Conservation (phyloP, 441 rosid genomes). For the Populus hybrid region DNA sequence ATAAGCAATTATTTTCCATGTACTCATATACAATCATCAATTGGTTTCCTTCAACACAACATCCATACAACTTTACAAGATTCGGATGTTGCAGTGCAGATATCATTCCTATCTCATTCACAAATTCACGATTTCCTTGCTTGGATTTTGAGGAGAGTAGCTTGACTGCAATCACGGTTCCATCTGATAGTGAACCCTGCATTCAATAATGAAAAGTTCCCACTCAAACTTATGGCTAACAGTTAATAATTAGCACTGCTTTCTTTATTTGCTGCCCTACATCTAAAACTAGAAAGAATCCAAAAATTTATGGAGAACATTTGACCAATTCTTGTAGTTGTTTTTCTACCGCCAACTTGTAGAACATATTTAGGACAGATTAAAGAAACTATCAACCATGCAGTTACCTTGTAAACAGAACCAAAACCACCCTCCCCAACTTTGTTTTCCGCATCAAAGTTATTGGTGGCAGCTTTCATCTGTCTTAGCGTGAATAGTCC, state of each 20-base stretch:
- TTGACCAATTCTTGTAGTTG: background rate
- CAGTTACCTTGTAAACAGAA: slow-evolving; percentile 59
- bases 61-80: slow-evolving; percentile 83
- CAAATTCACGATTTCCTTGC: slow-evolving; percentile 66
- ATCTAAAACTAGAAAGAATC: background rate
- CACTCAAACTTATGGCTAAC: background rate
- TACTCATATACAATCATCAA: slow-evolving; percentile 65
- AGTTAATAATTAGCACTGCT: background rate
- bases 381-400: background rate
- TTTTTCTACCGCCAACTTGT: background rate
- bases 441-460: slow-evolving; percentile 61
- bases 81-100: slow-evolving; percentile 91
- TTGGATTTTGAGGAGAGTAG: slow-evolving; percentile 70
- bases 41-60: slow-evolving; percentile 80
- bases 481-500: slow-evolving; percentile 65
- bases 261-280: background rate
- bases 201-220: slow-evolving; percentile 19
- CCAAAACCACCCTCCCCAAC: slow-evolving; percentile 94
- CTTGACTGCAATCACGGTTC: slow-evolving; percentile 70
- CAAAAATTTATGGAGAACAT: slow-evolving; percentile 1
- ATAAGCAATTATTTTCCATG: slow-evolving; percentile 71
- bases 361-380: background rate
- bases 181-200: slow-evolving; percentile 64
- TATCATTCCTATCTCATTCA: slow-evolving; percentile 80
- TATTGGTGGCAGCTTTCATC: slow-evolving; percentile 74